Conservation (phyloP, 441 rosid species). For the Pelargonium australe region DNA sequence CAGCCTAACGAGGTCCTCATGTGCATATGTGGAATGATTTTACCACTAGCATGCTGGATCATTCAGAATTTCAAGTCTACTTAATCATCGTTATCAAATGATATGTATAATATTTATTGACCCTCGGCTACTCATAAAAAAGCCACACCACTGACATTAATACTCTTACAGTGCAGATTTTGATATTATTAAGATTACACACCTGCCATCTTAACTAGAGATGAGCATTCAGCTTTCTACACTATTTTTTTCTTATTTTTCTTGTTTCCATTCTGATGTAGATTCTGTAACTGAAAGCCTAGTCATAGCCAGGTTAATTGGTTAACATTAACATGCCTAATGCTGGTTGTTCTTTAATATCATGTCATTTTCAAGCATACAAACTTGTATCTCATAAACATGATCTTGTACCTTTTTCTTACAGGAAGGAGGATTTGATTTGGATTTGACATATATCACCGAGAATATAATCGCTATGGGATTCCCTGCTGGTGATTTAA, state of each 20-base stretch:
- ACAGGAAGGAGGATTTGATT: constrained; percentile 78
- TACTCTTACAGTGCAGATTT: too few species aligned
- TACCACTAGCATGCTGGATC: background rate
- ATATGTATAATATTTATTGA: constrained; percentile 2
- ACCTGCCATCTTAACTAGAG: too few species aligned
- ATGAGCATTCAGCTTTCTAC: too few species aligned
- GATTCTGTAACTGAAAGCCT: too few species aligned
- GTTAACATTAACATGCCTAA: background rate
- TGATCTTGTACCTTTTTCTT: constrained; percentile 11
- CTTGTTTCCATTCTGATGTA: too few species aligned
- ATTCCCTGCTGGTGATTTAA: constrained; percentile 78
- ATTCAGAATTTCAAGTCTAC: background rate
- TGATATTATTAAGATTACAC: too few species aligned
- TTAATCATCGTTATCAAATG: background rate
- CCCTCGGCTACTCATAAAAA: background rate
- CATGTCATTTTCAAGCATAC: background rate
- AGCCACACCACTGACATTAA: too few species aligned
- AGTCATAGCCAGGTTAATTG: background rate
- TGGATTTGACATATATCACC: constrained; percentile 80
- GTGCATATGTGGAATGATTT: background rate
- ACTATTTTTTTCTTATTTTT: too few species aligned
- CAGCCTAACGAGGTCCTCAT: background rate
- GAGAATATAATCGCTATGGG: constrained; percentile 91
- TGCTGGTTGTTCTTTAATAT: background rate
- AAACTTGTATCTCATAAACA: background rate